These are phyloP conservation scores for Chamaenerion angustifolium DNA, from an alignment of 345 rosid species.

Conservation along the genomic window DNA sequence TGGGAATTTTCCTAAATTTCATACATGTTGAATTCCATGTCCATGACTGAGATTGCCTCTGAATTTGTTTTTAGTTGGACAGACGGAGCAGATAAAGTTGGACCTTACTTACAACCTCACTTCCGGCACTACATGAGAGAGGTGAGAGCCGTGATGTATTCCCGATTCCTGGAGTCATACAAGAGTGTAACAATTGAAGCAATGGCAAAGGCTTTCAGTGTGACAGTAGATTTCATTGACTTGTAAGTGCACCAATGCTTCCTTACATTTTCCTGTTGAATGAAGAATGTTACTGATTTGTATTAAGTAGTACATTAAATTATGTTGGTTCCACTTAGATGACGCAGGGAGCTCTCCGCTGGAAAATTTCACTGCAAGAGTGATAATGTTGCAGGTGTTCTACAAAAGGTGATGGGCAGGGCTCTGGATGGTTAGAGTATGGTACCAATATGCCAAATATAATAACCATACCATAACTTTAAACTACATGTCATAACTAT, in stretches of 20 bases:
- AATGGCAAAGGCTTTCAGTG: slow-evolving; percentile 99
- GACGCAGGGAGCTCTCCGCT: slow-evolving; percentile 84
- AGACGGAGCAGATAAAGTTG: slow-evolving; percentile 73
- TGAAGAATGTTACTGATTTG: background rate
- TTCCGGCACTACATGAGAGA: slow-evolving; percentile 98
- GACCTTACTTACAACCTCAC: slow-evolving; percentile 82
- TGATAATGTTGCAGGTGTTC: slow-evolving; percentile 95
- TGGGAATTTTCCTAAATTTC: too few species aligned
- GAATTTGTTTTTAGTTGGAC: slow-evolving; percentile 24
- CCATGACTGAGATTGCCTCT: background rate
- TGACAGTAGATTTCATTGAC: slow-evolving; percentile 81
- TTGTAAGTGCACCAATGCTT: slow-evolving; percentile 37
- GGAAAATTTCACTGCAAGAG: slow-evolving; percentile 99
- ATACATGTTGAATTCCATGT: too few species aligned
- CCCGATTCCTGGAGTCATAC: slow-evolving; percentile 90
- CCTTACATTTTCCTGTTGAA: background rate
- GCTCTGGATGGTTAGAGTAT: too few species aligned
- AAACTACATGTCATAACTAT: too few species aligned
- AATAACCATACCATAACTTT: too few species aligned
- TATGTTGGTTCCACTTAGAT: background rate
- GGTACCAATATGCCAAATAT: too few species aligned
- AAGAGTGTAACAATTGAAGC: slow-evolving; percentile 96
- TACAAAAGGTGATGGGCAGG: too few species aligned
- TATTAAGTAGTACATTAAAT: background rate
- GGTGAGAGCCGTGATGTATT: slow-evolving; percentile 82